Percentiles rank a stretch among this genome's conserved stretches.
These are phyloP conservation scores for Solanum medicagineum DNA, from an alignment of 257 asterid genomes.

Conservation along the genomic window DNA sequence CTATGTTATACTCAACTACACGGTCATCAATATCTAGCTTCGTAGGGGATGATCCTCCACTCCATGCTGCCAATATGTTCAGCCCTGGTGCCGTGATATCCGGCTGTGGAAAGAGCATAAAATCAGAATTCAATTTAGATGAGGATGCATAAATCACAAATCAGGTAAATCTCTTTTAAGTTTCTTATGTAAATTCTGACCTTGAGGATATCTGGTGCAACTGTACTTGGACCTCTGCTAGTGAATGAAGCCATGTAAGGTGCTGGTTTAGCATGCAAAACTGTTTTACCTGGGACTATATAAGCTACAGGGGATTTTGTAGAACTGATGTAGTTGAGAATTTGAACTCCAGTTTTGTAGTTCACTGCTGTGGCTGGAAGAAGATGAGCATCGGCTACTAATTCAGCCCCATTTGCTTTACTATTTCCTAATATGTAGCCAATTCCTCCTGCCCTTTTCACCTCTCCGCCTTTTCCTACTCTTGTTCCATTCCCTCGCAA, in stretches of 20 bases:
- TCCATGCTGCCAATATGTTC: conserved; percentile 95
- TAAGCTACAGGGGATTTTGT: conserved; percentile 18
- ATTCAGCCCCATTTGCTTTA: conserved; percentile 32
- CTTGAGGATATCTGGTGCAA: conserved; percentile 30
- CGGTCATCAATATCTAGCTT: conserved; percentile 40
- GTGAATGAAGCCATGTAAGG: conserved; percentile 34
- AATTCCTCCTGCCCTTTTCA: conserved; percentile 75
- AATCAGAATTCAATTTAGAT: not conserved
- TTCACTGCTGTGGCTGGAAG: conserved; percentile 36
- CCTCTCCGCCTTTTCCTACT: conserved; percentile 71
- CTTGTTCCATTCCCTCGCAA: conserved; percentile 70
- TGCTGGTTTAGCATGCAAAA: conserved; percentile 17
- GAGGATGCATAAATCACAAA: not conserved
- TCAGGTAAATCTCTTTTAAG: not conserved
- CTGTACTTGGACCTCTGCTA: conserved; percentile 32
- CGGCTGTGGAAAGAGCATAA: conserved; percentile 33
- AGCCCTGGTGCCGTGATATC: conserved; percentile 93
- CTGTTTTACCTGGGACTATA: conserved; percentile 13
- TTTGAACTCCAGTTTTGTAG: conserved; percentile 4
- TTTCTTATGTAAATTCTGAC: conserved; percentile 2
- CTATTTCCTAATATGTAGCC: conserved; percentile 62
- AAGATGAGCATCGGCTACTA: conserved; percentile 27
- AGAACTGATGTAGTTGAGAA: conserved; percentile 17
- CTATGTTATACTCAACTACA: conserved; percentile 50
- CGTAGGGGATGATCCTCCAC: conserved; percentile 72